Evolutionary conservation across 805 yeast genomes (phyloP), one percentile per base, ranked within the genome.

Genomic region (Wickerhamiella shivajii): DNA sequence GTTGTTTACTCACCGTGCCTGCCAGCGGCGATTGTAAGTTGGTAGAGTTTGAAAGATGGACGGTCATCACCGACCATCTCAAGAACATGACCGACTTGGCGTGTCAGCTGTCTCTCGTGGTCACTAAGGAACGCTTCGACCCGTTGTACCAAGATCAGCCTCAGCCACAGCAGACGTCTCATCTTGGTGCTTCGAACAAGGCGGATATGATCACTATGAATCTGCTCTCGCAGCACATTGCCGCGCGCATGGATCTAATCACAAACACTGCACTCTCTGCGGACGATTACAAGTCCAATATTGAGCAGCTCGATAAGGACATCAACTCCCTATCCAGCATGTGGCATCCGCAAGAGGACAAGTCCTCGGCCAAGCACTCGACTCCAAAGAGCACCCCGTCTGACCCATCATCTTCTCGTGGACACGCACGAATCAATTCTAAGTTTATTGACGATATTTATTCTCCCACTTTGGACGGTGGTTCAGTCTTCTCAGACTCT

Each of bases 1-100:
- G 69, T 46, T 51, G 60, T 24, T 39, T 66, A 14, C 39, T 67
- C 27, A 58, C 70, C 1, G 44, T 58, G 12, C 34, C 44, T 5
- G 34, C 55, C 3, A 14, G 31, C 9, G 50, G 52, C 11, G 35
- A 39, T 19, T 36, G 46, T 27, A 25, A 34, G 29, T 36, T 42
- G 34, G 33, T 31, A 27, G 47, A 40, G 42, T 41, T 47, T 27
- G 40, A 39, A 25, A 16, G 28, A 16, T 40, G 53, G 54, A 43
- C 45, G 18, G 27, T 39, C 35, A 37, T 45, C 15, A 44, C 43
- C 17, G 55, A 47, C 36, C 44, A 44, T 9, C 26, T 43, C 21
- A 26, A 24, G 16, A 31, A 33, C 15, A 21, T 26, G 5, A 6
- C 33, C 16, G 35, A 32, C 5, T 40, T 46, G 3, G 17, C 38